These are phyloP conservation scores for Ormosia emarginata DNA, from an alignment of 306 rosid species.

Conservation along the genomic window DNA sequence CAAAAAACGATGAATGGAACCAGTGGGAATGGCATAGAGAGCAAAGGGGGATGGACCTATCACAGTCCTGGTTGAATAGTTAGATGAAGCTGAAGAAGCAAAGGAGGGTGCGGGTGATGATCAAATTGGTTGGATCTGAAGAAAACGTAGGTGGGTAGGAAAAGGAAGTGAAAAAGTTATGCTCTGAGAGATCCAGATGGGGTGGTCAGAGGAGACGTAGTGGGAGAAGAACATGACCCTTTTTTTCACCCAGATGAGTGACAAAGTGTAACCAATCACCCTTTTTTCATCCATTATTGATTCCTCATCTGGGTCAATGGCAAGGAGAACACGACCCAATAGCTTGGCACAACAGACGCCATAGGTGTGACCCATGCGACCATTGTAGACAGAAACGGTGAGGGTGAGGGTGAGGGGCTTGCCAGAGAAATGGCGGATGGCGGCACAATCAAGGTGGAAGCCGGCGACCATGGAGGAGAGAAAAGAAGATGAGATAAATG, in stretches of 20 bases:
- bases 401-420: neutral
- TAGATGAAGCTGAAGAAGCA: neutral
- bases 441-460: slow-evolving; percentile 42
- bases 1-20: slow-evolving; percentile 10
- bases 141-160: slow-evolving; percentile 12
- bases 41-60: slow-evolving; percentile 7
- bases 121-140: slow-evolving; percentile 25
- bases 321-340: slow-evolving; percentile 53
- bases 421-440: too few relatives aligned
- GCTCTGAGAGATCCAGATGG: neutral
- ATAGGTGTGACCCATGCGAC: slow-evolving; percentile 68
- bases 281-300: too few relatives aligned
- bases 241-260: too few relatives aligned
- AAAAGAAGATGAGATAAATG: too few relatives aligned
- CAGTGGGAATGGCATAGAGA: slow-evolving; percentile 40
- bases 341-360: slow-evolving; percentile 57
- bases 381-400: slow-evolving; percentile 58
- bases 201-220: too few relatives aligned
- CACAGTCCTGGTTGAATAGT: neutral
- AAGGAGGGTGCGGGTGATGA: neutral
- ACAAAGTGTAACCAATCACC: too few relatives aligned
- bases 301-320: slow-evolving; percentile 4
- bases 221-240: too few relatives aligned
- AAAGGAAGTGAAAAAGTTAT: slow-evolving; percentile 19
- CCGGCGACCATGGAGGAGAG: slow-evolving; percentile 30